A percentile compares a stretch with the other conserved stretches of the same genome.
Conservation (phyloP, 225 moss, liverwort and hornwort genomes). For the Neckera pumila region DNA sequence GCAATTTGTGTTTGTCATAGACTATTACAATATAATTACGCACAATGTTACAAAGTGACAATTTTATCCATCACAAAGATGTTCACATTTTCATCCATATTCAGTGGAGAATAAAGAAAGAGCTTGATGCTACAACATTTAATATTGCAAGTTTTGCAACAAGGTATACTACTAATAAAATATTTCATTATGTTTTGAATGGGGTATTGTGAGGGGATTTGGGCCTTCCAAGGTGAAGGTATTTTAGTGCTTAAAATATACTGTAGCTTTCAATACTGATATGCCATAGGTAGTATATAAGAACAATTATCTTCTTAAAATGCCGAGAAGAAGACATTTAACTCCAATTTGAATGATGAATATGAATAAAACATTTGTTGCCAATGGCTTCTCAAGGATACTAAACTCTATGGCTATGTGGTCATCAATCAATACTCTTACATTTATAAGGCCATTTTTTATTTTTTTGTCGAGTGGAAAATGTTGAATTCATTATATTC, state of each 20-base stretch:
- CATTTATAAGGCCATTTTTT: background rate
- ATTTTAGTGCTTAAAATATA: background rate
- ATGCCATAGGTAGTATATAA: too few species aligned
- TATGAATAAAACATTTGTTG: background rate
- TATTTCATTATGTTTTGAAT: background rate
- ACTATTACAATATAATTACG: background rate
- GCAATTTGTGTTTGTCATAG: too few species aligned
- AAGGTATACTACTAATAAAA: background rate
- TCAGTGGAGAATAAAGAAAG: background rate
- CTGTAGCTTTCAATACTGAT: background rate
- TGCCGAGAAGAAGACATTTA: background rate
- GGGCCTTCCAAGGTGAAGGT: background rate
- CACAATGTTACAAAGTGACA: too few species aligned
- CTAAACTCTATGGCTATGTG: background rate
- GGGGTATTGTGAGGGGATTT: background rate
- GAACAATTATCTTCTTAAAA: too few species aligned
- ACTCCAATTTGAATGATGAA: accelerated
- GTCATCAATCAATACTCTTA: background rate
- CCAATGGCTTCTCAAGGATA: background rate
- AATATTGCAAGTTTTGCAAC: background rate
- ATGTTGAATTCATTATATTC: background rate
- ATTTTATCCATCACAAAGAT: background rate
- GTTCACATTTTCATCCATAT: background rate
- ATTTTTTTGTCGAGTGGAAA: too few species aligned
- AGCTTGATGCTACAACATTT: background rate